A percentile compares a stretch with the other conserved stretches of the same genome.
These are phyloP conservation scores for Asterophora lycoperdoides DNA, from an alignment of 768 basidiomycete genomes.

Conservation along the genomic window DNA sequence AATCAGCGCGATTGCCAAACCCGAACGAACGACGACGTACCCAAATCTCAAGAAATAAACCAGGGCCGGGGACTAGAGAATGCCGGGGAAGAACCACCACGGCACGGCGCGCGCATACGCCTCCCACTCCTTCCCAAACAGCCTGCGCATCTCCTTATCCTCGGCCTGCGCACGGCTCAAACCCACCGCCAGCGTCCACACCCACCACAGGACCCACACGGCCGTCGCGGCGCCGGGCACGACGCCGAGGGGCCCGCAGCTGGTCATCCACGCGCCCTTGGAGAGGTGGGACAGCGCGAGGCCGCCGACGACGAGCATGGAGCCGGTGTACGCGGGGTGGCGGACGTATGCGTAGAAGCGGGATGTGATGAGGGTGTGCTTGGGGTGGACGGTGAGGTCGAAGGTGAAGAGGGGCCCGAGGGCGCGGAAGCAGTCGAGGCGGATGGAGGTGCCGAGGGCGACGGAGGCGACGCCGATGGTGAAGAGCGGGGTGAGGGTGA, in stretches of 20 bases:
- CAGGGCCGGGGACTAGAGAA: conserved; percentile 20
- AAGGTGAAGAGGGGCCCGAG: conserved; percentile 46
- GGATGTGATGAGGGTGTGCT: conserved; percentile 39
- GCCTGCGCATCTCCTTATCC: conserved; percentile 40
- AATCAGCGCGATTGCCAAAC: neutral
- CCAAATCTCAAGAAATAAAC: neutral
- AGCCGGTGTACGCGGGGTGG: conserved; percentile 46
- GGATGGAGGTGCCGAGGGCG: conserved; percentile 33
- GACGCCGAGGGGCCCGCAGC: conserved; percentile 26
- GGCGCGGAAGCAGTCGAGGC: conserved; percentile 42
- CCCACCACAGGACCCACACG: conserved; percentile 36
- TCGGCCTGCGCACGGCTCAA: conserved; percentile 45
- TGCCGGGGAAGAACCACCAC: conserved; percentile 46
- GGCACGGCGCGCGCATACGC: conserved; percentile 36
- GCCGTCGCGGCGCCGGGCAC: conserved; percentile 19
- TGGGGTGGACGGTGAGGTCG: conserved; percentile 42
- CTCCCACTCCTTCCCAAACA: conserved; percentile 44
- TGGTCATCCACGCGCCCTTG: conserved; percentile 35
- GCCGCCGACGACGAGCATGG: conserved; percentile 40
- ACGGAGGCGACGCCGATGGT: conserved; percentile 32
- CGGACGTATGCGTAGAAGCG: conserved; percentile 44
- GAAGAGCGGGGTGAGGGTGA: conserved; percentile 29
- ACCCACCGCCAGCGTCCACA: conserved; percentile 39
- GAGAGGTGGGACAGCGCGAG: conserved; percentile 38
- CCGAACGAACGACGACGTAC: neutral